Evolutionary conservation across 1,284 basidiomycete genomes (phyloP).

Genomic region (Austroboletus rostrupii): DNA sequence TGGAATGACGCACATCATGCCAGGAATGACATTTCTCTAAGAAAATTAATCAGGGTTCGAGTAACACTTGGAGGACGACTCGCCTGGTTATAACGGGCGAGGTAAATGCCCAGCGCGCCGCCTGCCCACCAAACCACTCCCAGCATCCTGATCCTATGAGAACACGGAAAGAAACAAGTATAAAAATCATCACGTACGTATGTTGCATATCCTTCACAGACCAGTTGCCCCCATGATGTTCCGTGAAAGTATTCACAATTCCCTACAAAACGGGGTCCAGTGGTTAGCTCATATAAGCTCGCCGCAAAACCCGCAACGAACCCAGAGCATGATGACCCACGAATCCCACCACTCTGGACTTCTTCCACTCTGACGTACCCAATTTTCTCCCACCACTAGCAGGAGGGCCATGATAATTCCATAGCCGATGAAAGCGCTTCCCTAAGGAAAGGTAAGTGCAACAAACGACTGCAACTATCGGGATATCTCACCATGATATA

Average conservation of each 20-base stretch:
- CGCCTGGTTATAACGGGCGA: constrained; percentile 77
- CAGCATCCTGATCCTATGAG: constrained; percentile 33
- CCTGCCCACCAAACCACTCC: constrained; percentile 80
- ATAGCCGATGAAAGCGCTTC: constrained; percentile 86
- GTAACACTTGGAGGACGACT: constrained; percentile 6
- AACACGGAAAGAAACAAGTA: not conserved
- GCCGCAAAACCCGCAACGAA: constrained; percentile 34
- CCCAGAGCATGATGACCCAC: constrained; percentile 87
- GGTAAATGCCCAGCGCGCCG: constrained; percentile 83
- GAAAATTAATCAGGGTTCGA: not conserved
- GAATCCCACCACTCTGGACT: constrained; percentile 93
- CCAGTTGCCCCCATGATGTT: constrained; percentile 79
- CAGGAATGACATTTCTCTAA: constrained; percentile 78
- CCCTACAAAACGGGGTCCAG: constrained; percentile 18
- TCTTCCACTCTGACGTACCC: constrained; percentile 67
- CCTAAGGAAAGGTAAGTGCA: constrained; percentile 31
- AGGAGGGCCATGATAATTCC: constrained; percentile 82
- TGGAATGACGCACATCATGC: constrained; percentile 62
- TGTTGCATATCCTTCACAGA: constrained; percentile 95
- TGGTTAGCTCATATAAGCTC: not conserved
- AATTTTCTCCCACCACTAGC: constrained; percentile 78
- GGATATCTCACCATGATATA: constrained; percentile 72
- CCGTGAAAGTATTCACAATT: constrained; percentile 89
- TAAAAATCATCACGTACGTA: constrained; percentile 51
- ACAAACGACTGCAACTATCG: not conserved